These are phyloP conservation scores for Inosperma sp. DNA, from an alignment of 768 basidiomycete genomes.

Conservation along the genomic window DNA sequence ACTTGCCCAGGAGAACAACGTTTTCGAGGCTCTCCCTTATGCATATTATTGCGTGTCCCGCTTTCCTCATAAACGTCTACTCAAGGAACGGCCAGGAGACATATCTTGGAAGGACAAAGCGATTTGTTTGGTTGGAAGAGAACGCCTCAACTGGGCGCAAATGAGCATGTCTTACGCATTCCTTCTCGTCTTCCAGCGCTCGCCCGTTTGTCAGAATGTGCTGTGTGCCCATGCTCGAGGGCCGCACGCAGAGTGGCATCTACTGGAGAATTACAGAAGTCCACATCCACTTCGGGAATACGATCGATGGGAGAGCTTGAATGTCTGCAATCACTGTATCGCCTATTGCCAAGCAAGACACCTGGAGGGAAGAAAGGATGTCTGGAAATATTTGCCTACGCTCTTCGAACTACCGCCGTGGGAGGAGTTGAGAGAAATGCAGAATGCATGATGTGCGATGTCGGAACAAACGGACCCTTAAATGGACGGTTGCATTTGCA, in stretches of 20 bases:
- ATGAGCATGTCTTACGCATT: conserved; percentile 40
- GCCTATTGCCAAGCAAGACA: conserved; percentile 29
- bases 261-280: conserved; percentile 33
- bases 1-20: conserved; percentile 38
- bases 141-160: conserved; percentile 39
- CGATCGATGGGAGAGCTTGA: conserved; percentile 32
- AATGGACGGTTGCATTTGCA: no score
- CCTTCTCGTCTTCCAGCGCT: conserved; percentile 36
- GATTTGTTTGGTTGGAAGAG: conserved; percentile 37
- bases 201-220: conserved; percentile 27
- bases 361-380: conserved; percentile 31
- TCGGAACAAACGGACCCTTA: no score
- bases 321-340: conserved; percentile 34
- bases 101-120: conserved; percentile 39
- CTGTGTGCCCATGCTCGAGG: conserved; percentile 34
- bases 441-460: conserved; percentile 20
- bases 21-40: conserved; percentile 42
- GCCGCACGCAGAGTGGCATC: conserved; percentile 42
- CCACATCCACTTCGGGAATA: conserved; percentile 34
- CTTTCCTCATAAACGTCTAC: conserved; percentile 35
- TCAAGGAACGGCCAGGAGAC: conserved; percentile 32
- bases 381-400: conserved; percentile 37
- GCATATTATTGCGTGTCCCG: conserved; percentile 48
- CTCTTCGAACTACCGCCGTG: conserved; percentile 38
- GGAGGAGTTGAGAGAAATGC: conserved; percentile 30